Conservation (phyloP, 2,329 filamentous ascomycete genomes). For the Aureobasidium vineae region DNA sequence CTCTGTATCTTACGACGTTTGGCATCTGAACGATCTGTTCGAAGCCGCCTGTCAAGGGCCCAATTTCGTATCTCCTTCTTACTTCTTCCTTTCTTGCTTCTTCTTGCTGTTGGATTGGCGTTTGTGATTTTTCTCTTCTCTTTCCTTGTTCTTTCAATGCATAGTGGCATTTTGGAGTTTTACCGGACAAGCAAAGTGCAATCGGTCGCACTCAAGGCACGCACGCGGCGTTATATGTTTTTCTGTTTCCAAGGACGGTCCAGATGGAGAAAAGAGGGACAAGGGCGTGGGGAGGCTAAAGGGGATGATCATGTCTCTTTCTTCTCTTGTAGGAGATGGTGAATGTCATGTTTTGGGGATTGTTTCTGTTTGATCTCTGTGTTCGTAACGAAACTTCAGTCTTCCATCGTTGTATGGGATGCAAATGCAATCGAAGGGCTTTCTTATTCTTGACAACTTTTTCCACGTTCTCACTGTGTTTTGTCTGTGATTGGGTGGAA, state of each 20-base stretch:
- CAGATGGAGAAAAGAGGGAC: background rate
- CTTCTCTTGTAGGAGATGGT: background rate
- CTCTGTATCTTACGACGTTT: background rate
- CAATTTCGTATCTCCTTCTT: constrained; percentile 18
- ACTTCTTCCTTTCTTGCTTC: constrained; percentile 5
- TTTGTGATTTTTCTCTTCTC: background rate
- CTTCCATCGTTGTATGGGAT: background rate
- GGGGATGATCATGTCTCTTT: constrained; percentile 2
- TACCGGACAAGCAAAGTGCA: background rate
- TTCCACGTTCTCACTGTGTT: background rate
- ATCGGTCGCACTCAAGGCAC: background rate
- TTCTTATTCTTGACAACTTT: background rate
- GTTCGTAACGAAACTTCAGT: background rate
- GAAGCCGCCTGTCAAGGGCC: background rate
- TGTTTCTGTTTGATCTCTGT: background rate
- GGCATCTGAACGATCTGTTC: background rate
- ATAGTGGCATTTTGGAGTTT: background rate
- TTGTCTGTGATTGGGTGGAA: too few species aligned
- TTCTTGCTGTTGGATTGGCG: background rate
- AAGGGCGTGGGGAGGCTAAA: background rate
- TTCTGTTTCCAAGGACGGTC: background rate
- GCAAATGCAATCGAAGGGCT: background rate
- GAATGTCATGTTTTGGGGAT: background rate
- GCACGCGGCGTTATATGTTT: background rate
- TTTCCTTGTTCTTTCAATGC: background rate